phyloP scores from a whole-genome alignment of 495 filamentous ascomycete genomes.

The Lasiosphaeria ovina region DNA sequence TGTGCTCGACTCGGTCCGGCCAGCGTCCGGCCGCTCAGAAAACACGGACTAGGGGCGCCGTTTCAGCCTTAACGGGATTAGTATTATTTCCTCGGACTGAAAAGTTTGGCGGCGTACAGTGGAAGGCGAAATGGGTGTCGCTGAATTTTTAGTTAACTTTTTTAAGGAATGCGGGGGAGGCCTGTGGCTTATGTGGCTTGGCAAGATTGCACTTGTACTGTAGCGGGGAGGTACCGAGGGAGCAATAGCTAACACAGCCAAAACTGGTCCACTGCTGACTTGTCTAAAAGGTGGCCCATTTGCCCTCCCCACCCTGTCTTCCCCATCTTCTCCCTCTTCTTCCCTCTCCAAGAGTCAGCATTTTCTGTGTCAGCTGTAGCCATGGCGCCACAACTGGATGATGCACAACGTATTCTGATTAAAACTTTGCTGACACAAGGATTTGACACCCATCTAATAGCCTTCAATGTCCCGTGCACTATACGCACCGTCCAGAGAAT shows the following conservation, averaged over 20 bases:
- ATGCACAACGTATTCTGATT: conserved; percentile 23
- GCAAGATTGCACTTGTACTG: conserved; percentile 1
- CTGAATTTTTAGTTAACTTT: conserved; percentile 10
- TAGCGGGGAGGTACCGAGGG: conserved; percentile 5
- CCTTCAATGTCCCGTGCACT: conserved; percentile 20
- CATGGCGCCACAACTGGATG: conserved; percentile 20
- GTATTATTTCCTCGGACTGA: no score
- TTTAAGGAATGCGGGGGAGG: not conserved
- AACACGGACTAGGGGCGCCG: no score
- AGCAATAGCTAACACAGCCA: conserved; percentile 9
- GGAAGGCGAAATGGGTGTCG: conserved; percentile 8
- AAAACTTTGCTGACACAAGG: conserved; percentile 26
- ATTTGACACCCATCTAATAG: conserved; percentile 27
- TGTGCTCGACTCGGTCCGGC: no score
- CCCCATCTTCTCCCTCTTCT: conserved; percentile 13
- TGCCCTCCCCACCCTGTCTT: not conserved
- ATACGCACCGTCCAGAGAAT: conserved; percentile 27
- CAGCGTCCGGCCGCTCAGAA: no score
- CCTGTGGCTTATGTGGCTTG: conserved; percentile 5
- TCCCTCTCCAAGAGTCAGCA: conserved; percentile 18
- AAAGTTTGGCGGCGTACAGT: not conserved
- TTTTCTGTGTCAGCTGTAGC: conserved; percentile 22
- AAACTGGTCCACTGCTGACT: not conserved
- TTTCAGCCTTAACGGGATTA: no score
- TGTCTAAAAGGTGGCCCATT: conserved; percentile 1